Percentiles rank a stretch among this genome's conserved stretches.
phyloP scores from a whole-genome alignment of 306 rosid species.

The Hippophae gyantsensis region DNA sequence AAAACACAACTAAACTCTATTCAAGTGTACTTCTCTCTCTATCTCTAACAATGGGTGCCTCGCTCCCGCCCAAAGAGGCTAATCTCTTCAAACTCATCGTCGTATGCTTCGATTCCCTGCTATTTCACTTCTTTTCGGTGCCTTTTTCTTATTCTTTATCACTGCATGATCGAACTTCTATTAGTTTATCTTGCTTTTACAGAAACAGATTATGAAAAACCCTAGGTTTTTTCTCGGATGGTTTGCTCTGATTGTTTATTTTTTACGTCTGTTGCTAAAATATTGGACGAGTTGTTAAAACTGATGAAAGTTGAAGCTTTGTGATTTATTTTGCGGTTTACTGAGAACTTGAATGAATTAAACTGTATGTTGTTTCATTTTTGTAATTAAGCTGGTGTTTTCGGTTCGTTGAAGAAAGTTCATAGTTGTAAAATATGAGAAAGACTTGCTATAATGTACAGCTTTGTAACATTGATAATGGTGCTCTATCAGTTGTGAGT shows the following conservation, averaged over 20 bases:
- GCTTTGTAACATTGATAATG: not conserved
- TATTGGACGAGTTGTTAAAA: not conserved
- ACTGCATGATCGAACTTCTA: slow-evolving; percentile 21
- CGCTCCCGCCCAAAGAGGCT: slow-evolving; percentile 85
- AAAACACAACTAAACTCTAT: not conserved
- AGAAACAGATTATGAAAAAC: slow-evolving; percentile 6
- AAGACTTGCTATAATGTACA: not conserved
- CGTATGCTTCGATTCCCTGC: slow-evolving; percentile 49
- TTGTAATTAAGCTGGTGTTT: slow-evolving; percentile 3
- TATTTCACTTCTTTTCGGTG: not conserved
- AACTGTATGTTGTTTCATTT: slow-evolving; percentile 3
- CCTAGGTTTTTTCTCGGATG: slow-evolving; percentile 3
- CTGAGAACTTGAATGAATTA: not conserved
- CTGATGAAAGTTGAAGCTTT: not conserved
- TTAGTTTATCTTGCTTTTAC: slow-evolving; percentile 9
- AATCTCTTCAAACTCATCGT: slow-evolving; percentile 98
- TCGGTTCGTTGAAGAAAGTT: not conserved
- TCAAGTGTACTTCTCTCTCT: not conserved
- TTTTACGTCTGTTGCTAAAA: not conserved
- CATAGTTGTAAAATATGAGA: not conserved
- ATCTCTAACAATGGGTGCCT: slow-evolving; percentile 67
- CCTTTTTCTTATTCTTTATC: slow-evolving; percentile 8
- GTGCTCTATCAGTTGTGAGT: not conserved
- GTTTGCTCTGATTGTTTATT: slow-evolving; percentile 4
- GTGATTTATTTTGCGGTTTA: slow-evolving; percentile 1